Base-by-base conservation (phyloP, 208 protist species). In the Eutreptiella sp. region DNA sequence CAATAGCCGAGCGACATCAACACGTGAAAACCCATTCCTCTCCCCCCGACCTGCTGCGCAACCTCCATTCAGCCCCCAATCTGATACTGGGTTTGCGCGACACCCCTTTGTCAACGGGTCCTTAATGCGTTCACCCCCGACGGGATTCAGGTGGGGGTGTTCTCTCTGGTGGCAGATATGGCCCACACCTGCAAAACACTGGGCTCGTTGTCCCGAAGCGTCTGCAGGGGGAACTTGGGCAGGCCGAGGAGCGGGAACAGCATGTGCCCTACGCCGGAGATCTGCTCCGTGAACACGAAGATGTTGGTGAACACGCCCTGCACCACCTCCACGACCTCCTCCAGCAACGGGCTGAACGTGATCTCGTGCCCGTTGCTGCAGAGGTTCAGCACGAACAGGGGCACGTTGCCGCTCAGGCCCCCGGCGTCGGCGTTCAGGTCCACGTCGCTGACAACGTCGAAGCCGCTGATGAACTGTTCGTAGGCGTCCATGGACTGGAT, bases 221-320 rank as follows among this genome's bases (percentile, higher is more conserved):
- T 76, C 7, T 38, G 41, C 50, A 89, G 70, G 24, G 68, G 68
- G 53, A 69, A 43, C n/a, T 71, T 71, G 9, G 38, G 57, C 45
- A 94, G 43, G 54, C 78, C 73, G 23, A 94, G 70, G 41, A 94
- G 55, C 0, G 88, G 88, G 52, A 94, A 92, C 2, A 94, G 71
- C 71, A 90, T 83, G 57, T 92, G 84, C 9, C 88, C 88, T 74
- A 94, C 85, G 36, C 75, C 84, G 5, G 59, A 39, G 5, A 94
- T 74, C 41, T 65, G 62, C 55, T 79, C 65, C 16, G 68, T 76
- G 65, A 86, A 77, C 27, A 68, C 68, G 57, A 91, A 87, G 60
- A 87, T 90, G 60, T 72, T 65, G 28, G 83, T 73, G 53, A 91
- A 79, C 35, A 87, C 84, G n/a, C n/a, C n/a, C n/a, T n/a, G n/a